Evolutionary conservation across 192 early-diverging fungal species (phyloP), one percentile per base, ranked within the genome.

Genomic region (Podila epicladia): DNA sequence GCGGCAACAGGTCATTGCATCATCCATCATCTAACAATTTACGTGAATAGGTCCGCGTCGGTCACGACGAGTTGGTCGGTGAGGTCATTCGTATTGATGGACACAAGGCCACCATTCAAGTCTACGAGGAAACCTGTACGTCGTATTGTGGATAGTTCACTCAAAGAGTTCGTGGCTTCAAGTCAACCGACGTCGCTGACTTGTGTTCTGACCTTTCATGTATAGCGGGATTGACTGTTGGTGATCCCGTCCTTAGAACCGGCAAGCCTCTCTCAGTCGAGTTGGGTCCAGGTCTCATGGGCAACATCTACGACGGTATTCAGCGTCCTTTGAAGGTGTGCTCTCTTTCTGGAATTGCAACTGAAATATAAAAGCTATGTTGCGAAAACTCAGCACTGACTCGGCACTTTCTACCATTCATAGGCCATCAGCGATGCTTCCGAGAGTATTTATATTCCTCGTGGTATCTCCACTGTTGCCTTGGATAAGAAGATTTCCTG

Each of bases 41-140:
- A 33, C 41, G 12, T 9, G 24, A 33, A 49, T 67, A 96, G 95
- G 94, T 97, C 38, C 95, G 97, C 74, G 98, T 99, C 29, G 98
- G 98, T 62, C 95, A 99, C 86, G 89, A 93, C 63, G 97, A 97
- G 65, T 88, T 99, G 62, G 96, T 99, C 50, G 98, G 98, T 74
- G 98, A 99, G 87, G 98, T 99, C 75, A 99, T 99, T 87, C 95
- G 97, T 87, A 95, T 99, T 74, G 98, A 99, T 51, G 93, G 95
- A 69, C 95, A 98, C 85, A 99, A 99, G 88, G 96, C 97, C n/a
- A 99, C 98, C 28, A 93, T 99, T 74, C 98, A 99, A 87, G 98
- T 99, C 26, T 99, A 99, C 89, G 98, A 99, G 74, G 98, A 99
- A 83, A 99, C 98, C 58, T 93, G 94, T 95, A 83, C 49, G 82